Conservation (phyloP, 495 filamentous ascomycete species). For the Podospora tetraspora region DNA sequence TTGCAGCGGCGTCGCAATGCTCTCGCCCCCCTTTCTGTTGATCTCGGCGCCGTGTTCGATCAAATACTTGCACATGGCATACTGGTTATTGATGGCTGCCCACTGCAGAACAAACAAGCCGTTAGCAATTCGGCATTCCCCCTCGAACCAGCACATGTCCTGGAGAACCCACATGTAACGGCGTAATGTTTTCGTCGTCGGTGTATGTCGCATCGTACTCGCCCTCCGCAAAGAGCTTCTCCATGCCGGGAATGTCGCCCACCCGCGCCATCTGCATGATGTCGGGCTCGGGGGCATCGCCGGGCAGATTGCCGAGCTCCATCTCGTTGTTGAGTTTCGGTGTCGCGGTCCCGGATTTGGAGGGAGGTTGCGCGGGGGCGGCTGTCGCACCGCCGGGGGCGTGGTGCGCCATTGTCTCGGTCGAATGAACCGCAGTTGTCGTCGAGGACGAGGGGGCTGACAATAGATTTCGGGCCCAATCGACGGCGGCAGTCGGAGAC, state of each 20-base stretch:
- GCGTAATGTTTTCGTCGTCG: slow-evolving; percentile 90
- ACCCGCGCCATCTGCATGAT: slow-evolving; percentile 92
- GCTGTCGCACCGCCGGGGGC: slow-evolving; percentile 22
- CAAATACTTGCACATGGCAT: slow-evolving; percentile 91
- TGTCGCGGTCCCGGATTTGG: slow-evolving; percentile 53
- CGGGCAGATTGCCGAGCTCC: slow-evolving; percentile 63
- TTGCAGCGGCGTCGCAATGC: slow-evolving; percentile 84
- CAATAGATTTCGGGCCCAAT: neutral
- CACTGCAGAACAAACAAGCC: slow-evolving; percentile 55
- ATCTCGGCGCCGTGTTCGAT: slow-evolving; percentile 85
- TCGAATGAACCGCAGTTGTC: neutral
- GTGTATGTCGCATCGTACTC: slow-evolving; percentile 73
- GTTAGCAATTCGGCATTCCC: slow-evolving; percentile 11
- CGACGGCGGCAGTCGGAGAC: neutral
- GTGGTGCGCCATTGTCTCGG: slow-evolving; percentile 24
- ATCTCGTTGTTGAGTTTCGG: slow-evolving; percentile 61
- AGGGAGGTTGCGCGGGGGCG: slow-evolving; percentile 44
- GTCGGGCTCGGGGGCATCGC: slow-evolving; percentile 59
- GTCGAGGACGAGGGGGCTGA: neutral
- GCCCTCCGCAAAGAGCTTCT: slow-evolving; percentile 77
- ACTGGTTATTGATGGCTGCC: slow-evolving; percentile 99
- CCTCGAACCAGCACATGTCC: neutral
- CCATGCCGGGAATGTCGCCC: slow-evolving; percentile 80
- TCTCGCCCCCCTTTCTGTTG: slow-evolving; percentile 92
- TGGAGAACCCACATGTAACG: slow-evolving; percentile 70